Conservation (phyloP, 192 early-diverging fungal genomes). For the Backusella luteola region DNA sequence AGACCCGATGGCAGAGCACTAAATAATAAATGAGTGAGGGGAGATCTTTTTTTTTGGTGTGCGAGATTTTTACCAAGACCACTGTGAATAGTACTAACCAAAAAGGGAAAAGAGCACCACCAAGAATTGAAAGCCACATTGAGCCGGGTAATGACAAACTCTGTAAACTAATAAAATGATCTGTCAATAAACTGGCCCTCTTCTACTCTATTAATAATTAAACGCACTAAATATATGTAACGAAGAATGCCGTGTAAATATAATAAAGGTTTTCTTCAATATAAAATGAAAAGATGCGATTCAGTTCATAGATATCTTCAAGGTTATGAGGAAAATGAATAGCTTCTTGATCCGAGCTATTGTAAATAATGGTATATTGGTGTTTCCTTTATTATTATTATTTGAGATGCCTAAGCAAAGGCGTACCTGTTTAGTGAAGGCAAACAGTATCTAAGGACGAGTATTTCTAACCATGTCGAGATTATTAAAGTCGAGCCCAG, state of each 20-base stretch:
- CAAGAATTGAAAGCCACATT: slow-evolving; percentile 60
- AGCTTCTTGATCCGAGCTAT: slow-evolving; percentile 43
- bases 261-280: slow-evolving; percentile 49
- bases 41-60: not conserved
- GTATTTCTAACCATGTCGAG: not conserved
- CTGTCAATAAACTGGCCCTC: not conserved
- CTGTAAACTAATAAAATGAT: slow-evolving; percentile 42
- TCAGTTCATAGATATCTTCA: slow-evolving; percentile 45
- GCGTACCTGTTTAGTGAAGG: not conserved
- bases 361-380: not conserved
- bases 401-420: not conserved
- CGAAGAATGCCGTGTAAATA: slow-evolving; percentile 43
- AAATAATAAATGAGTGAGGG: not conserved
- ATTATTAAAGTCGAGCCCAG: not conserved
- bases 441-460: not conserved
- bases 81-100: slow-evolving; percentile 47
- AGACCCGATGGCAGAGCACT: slow-evolving; percentile 55
- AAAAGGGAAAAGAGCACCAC: slow-evolving; percentile 54
- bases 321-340: slow-evolving; percentile 47
- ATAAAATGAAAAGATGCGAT: slow-evolving; percentile 44
- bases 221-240: slow-evolving; percentile 57
- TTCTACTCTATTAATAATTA: not conserved
- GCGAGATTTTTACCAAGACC: slow-evolving; percentile 32
- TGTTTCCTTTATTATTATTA: not conserved
- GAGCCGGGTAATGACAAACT: slow-evolving; percentile 61